Conservation (phyloP, 2,329 filamentous ascomycete genomes). For the Verticillium longisporum region DNA sequence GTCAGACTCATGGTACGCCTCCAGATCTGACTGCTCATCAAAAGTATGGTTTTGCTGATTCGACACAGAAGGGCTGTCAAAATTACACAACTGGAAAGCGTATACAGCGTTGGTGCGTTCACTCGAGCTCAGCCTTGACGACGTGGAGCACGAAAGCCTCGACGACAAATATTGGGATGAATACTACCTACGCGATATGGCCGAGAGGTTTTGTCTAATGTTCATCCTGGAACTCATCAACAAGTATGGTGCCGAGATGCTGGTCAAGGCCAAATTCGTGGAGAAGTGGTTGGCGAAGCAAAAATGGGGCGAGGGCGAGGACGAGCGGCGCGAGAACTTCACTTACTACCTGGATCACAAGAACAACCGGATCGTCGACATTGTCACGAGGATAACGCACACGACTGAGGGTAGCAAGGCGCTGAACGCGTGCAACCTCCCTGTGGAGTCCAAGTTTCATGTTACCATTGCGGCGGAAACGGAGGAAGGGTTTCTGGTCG, state of each 20-base stretch:
- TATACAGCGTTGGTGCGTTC: conserved; percentile 54
- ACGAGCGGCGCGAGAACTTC: conserved; percentile 49
- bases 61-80: conserved; percentile 31
- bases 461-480: conserved; percentile 8
- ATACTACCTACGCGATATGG: conserved; percentile 54
- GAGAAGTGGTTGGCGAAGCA: conserved; percentile 70
- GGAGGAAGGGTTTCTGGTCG: conserved; percentile 20
- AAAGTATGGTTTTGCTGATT: conserved; percentile 10
- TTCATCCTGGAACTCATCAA: conserved; percentile 52
- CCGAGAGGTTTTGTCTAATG: conserved; percentile 53
- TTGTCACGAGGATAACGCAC: conserved; percentile 40
- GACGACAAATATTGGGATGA: conserved; percentile 54
- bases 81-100: conserved; percentile 42
- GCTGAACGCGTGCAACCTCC: conserved; percentile 42
- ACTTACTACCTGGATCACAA: conserved; percentile 40
- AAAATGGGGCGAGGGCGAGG: conserved; percentile 54
- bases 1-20: conserved; percentile 20
- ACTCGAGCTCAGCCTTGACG: conserved; percentile 47
- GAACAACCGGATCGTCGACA: conserved; percentile 47
- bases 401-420: conserved; percentile 44
- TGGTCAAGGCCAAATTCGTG: conserved; percentile 59
- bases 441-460: conserved; percentile 21
- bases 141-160: conserved; percentile 42
- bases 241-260: conserved; percentile 47
- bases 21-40: background rate